Conservation (phyloP, 2,329 filamentous ascomycete species). For the Didymosphaeria variabile region DNA sequence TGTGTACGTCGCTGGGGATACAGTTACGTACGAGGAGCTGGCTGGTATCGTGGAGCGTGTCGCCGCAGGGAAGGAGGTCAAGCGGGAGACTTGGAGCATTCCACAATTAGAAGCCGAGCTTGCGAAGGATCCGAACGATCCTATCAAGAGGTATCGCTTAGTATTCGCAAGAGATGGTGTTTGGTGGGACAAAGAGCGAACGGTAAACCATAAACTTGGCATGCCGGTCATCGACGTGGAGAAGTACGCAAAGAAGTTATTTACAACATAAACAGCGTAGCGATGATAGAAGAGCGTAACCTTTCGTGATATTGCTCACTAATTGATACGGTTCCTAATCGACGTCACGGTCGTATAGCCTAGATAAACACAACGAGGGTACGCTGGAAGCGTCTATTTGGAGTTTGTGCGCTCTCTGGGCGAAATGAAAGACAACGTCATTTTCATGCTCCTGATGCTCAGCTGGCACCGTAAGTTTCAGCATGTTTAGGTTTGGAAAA, state of each 20-base stretch:
- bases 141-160: slow-evolving; percentile 67
- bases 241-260: slow-evolving; percentile 44
- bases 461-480: slow-evolving; percentile 4
- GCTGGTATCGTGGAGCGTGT: slow-evolving; percentile 61
- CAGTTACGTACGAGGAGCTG: slow-evolving; percentile 64
- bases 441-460: neutral
- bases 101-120: slow-evolving; percentile 58
- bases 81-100: slow-evolving; percentile 61
- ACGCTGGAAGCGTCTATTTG: too few relatives aligned
- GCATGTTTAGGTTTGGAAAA: neutral
- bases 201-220: slow-evolving; percentile 61
- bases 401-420: too few relatives aligned
- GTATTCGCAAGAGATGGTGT: slow-evolving; percentile 70
- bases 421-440: too few relatives aligned
- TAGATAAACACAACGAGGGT: too few relatives aligned
- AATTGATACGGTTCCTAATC: neutral
- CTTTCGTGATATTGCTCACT: neutral
- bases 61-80: slow-evolving; percentile 54
- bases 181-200: slow-evolving; percentile 64
- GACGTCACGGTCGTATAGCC: too few relatives aligned
- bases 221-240: slow-evolving; percentile 58
- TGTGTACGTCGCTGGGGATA: slow-evolving; percentile 70
- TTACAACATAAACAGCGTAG: slow-evolving; percentile 17
- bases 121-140: slow-evolving; percentile 56
- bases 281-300: neutral